These are phyloP conservation scores for Abrus pulchellus DNA, from an alignment of 306 rosid species.

Conservation along the genomic window DNA sequence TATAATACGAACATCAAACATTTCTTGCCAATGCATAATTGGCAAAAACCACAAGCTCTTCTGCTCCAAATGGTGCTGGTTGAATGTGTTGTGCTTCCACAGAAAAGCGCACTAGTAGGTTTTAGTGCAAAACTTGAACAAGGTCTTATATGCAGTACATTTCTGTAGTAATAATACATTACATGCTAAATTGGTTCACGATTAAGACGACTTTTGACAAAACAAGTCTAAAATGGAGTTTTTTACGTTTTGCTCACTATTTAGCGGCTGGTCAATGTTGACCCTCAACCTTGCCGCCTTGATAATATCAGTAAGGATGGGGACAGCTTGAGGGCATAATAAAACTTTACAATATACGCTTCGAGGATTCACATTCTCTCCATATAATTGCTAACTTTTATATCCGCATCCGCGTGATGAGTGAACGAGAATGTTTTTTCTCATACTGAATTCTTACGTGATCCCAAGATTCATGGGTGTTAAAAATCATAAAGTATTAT, in stretches of 20 bases:
- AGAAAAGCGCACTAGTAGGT: not conserved
- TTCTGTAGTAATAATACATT: not conserved
- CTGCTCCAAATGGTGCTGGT: constrained; percentile 1
- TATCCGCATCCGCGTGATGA: too few species aligned
- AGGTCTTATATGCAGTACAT: not conserved
- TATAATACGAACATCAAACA: not conserved
- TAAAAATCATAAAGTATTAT: not conserved
- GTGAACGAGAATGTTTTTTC: not conserved
- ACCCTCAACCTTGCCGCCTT: constrained; percentile 6
- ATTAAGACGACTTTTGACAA: constrained; percentile 21
- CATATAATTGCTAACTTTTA: too few species aligned
- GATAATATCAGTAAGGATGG: not conserved
- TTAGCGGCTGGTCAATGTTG: not conserved
- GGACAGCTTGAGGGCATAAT: not conserved
- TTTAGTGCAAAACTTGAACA: not conserved
- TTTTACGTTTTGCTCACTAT: not conserved
- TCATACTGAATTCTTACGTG: not conserved
- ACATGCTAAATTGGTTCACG: not conserved
- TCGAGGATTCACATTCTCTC: not conserved
- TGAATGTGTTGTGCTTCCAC: constrained; percentile 5
- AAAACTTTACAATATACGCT: not conserved
- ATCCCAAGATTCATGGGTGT: not conserved
- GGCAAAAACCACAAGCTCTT: not conserved
- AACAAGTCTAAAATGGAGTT: not conserved
- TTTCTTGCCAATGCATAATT: constrained; percentile 4